A percentile compares a stretch with the other conserved stretches of the same genome.
Conservation (phyloP, 306 rosid species). For the Prosopis cineraria region DNA sequence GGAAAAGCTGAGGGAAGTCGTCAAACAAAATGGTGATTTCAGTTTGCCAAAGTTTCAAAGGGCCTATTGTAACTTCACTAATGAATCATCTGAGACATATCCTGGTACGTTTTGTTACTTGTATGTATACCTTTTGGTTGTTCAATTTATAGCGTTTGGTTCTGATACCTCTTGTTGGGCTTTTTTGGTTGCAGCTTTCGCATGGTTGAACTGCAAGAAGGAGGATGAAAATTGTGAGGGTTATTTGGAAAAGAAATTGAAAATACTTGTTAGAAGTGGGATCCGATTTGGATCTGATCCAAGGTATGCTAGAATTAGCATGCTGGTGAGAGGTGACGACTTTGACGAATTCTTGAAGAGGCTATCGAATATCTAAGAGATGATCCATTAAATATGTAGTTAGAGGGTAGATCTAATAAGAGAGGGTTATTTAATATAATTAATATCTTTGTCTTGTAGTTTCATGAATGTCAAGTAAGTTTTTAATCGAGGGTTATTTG, state of each 20-base stretch:
- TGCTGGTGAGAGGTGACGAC: conserved; percentile 71
- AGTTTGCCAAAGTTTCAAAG: conserved; percentile 39
- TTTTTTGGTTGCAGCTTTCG: conserved; percentile 50
- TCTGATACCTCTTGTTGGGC: neutral
- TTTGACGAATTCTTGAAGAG: conserved; percentile 56
- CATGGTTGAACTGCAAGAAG: conserved; percentile 70
- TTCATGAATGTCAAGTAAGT: no score
- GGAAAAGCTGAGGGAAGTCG: no score
- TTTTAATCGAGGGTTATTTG: no score
- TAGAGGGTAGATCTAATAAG: no score
- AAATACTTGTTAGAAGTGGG: conserved; percentile 56
- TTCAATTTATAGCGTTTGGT: neutral
- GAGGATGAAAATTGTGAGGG: conserved; percentile 45
- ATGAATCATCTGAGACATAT: conserved; percentile 45
- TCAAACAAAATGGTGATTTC: conserved; percentile 41
- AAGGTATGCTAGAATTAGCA: conserved; percentile 55
- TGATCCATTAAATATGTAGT: neutral
- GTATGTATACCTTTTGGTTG: neutral
- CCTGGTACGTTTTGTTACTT: conserved; percentile 47
- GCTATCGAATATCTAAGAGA: conserved; percentile 38
- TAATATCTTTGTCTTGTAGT: no score
- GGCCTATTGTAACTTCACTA: conserved; percentile 54
- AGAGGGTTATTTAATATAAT: no score
- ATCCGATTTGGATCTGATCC: conserved; percentile 55
- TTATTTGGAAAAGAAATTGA: conserved; percentile 43